Evolutionary conservation across 352 stramenopile genomes (phyloP), one percentile per base, ranked within the genome.

Genomic region (Globisporangium nodosum): DNA sequence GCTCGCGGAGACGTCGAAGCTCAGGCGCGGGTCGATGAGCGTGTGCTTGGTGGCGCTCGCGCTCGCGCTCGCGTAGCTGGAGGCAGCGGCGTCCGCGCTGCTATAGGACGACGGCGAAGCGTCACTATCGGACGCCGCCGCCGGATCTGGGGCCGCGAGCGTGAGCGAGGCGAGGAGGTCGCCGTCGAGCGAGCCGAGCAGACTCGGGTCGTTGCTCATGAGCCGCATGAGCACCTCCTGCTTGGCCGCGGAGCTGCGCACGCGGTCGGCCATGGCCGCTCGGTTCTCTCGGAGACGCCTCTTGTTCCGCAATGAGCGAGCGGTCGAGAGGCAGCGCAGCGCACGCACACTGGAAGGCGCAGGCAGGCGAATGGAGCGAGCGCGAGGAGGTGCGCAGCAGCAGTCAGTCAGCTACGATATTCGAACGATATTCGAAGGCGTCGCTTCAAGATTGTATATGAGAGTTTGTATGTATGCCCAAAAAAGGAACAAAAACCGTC

Each of bases 161-260:
- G 65, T 76, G 58, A 85, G 68, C 12, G 67, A 75, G 3, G 63
- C 57, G 31, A 85, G 52, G 13, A 82, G 53, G 15, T 68, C 65
- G 24, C 69, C 63, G 59, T 84, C 70, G 42, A 84, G 51, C 6
- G 63, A 65, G 57, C 54, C 65, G 42, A 81, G 49, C 42, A 84
- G 58, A 49, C 68, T 70, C 55, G 72, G 74, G 42, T 85, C 64
- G 3, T 63, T 58, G 61, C 63, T 76, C 63, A 85, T 69, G 52
- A 85, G 70, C 42, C 56, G 58, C 65, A 78, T 70, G 47, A 85
- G 64, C 35, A 63, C 73, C 64, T 73, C 64, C 66, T 82, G 74
- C 60, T 73, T 81, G 40, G 46, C 57, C 37, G 54, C 37, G n/a
- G 74, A 78, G 55, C 53, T 69, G 52, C 52, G 59, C 27, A 20